Conservation (phyloP, 2,329 filamentous ascomycete species). For the Myrmaecium sp. region DNA sequence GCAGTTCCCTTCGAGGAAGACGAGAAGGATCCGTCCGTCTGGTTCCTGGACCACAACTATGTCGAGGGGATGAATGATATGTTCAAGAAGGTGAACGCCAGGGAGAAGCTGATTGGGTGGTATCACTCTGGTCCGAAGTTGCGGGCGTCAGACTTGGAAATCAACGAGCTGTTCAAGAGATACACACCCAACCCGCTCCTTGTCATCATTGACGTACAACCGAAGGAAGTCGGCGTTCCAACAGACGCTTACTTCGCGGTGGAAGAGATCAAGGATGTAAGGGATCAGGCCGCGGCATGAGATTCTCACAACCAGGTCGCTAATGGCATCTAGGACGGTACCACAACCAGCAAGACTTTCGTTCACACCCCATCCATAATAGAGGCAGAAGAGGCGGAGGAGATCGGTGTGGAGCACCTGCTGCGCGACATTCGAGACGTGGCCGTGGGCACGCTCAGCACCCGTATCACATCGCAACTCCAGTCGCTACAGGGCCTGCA, state of each 20-base stretch:
- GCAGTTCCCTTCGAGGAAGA: slow-evolving; percentile 96
- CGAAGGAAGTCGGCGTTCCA: slow-evolving; percentile 91
- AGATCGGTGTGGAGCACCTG: slow-evolving; percentile 96
- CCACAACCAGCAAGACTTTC: slow-evolving; percentile 90
- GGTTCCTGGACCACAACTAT: slow-evolving; percentile 99
- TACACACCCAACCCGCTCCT: slow-evolving; percentile 93
- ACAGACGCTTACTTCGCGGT: slow-evolving; percentile 99
- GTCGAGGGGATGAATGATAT: slow-evolving; percentile 99
- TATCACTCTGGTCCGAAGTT: slow-evolving; percentile 97
- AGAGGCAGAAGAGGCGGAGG: slow-evolving; percentile 96
- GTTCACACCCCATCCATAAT: slow-evolving; percentile 97
- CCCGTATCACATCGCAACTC: slow-evolving; percentile 90
- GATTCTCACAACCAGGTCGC: slow-evolving; percentile 2
- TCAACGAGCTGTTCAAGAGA: slow-evolving; percentile 99
- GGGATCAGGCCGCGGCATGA: slow-evolving; percentile 16
- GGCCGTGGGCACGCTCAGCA: slow-evolving; percentile 88
- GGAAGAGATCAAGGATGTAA: slow-evolving; percentile 97
- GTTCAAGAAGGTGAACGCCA: slow-evolving; percentile 99
- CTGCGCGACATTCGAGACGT: slow-evolving; percentile 96
- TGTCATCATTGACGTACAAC: slow-evolving; percentile 96
- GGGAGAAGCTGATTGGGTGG: slow-evolving; percentile 98
- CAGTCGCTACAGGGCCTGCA: slow-evolving; percentile 95
- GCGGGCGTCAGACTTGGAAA: slow-evolving; percentile 88
- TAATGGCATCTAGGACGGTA: slow-evolving; percentile 55
- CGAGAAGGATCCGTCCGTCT: slow-evolving; percentile 94